These are phyloP conservation scores for Camellia oleifera DNA, from an alignment of 179 eudicot species.

Conservation along the genomic window DNA sequence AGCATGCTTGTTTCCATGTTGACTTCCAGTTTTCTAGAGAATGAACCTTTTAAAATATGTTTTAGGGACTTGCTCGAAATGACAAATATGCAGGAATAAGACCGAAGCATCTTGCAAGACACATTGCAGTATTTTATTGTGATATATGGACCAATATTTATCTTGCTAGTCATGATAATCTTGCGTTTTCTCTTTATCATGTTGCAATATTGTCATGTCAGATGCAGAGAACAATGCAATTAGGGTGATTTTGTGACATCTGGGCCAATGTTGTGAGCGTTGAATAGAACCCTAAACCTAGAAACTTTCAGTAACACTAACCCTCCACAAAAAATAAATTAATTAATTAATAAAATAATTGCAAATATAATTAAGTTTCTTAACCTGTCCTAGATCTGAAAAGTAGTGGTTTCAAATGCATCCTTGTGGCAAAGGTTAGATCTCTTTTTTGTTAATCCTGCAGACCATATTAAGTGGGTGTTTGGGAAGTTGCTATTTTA, in stretches of 20 bases:
- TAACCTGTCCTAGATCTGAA: not conserved
- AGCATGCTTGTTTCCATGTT: not conserved
- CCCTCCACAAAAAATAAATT: not conserved
- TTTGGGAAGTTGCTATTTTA: too few species aligned
- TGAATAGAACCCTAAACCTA: not conserved
- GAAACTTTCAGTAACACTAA: not conserved
- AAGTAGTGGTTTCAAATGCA: not conserved
- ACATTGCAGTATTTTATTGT: not conserved
- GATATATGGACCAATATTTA: not conserved
- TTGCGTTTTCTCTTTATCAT: not conserved
- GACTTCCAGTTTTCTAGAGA: not conserved
- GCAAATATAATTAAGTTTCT: not conserved
- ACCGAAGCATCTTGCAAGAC: not conserved
- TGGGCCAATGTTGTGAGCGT: not conserved
- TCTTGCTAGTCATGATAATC: not conserved
- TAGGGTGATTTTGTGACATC: too few species aligned
- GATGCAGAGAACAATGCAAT: not conserved
- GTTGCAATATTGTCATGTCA: not conserved
- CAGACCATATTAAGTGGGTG: too few species aligned
- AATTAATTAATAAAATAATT: not conserved
- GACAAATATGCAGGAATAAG: not conserved
- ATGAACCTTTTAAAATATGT: not conserved
- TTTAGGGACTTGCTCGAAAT: not conserved
- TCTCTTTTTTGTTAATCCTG: too few species aligned
- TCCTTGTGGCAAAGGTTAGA: not conserved